Percentiles rank a stretch among this genome's conserved stretches.
phyloP scores from a whole-genome alignment of 2,329 filamentous ascomycete species.

The Diplocarpon rosae region DNA sequence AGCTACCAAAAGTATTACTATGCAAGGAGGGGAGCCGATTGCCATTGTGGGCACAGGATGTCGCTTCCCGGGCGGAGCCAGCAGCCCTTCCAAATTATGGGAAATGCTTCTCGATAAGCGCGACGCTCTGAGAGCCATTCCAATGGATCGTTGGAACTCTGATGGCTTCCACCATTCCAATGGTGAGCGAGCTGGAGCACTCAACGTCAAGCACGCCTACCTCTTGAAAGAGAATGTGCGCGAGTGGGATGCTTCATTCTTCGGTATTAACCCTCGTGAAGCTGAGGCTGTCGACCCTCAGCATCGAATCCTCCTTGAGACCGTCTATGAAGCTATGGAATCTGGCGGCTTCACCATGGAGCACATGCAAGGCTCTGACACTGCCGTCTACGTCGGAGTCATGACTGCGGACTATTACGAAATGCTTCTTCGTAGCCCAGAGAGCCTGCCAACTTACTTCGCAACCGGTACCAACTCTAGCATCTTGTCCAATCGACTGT shows the following conservation, averaged over 20 bases:
- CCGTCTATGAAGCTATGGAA: slow-evolving; percentile 24
- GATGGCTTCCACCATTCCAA: slow-evolving; percentile 42
- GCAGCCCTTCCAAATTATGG: slow-evolving; percentile 37
- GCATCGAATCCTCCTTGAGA: slow-evolving; percentile 19
- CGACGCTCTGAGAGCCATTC: slow-evolving; percentile 35
- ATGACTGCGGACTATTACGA: slow-evolving; percentile 19
- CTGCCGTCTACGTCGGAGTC: slow-evolving; percentile 26
- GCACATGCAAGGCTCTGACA: slow-evolving; percentile 8
- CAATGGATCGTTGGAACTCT: slow-evolving; percentile 33
- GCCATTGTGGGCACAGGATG: slow-evolving; percentile 31
- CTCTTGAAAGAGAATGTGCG: slow-evolving; percentile 29
- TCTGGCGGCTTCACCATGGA: slow-evolving; percentile 15
- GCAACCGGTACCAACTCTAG: slow-evolving; percentile 26
- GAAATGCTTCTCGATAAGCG: slow-evolving; percentile 31
- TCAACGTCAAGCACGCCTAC: slow-evolving; percentile 17
- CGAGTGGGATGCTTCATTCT: slow-evolving; percentile 30
- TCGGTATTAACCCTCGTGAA: slow-evolving; percentile 22
- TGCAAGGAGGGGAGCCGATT: slow-evolving; percentile 14
- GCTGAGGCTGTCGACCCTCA: slow-evolving; percentile 22
- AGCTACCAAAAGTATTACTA: slow-evolving; percentile 1
- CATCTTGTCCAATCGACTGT: slow-evolving; percentile 32
- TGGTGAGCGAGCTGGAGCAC: slow-evolving; percentile 28
- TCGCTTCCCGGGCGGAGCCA: slow-evolving; percentile 31
- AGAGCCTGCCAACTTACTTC: slow-evolving; percentile 19
- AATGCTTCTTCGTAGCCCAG: slow-evolving; percentile 6